Evolutionary conservation across 192 early-diverging fungal species (phyloP).

Genomic region (Diversispora eburnea): DNA sequence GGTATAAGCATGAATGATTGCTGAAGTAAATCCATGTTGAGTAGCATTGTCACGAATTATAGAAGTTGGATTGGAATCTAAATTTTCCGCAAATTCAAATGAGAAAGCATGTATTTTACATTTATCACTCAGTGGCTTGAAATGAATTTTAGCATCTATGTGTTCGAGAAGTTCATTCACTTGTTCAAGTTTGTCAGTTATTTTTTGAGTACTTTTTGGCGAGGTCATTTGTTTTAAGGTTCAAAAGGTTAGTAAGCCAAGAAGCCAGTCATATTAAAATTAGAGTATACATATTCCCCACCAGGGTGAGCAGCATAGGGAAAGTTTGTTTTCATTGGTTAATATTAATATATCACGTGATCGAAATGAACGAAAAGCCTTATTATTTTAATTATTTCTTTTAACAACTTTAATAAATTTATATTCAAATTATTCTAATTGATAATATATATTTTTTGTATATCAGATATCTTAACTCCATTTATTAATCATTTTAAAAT

Average conservation of each 20-base stretch:
- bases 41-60: background rate
- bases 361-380: no score
- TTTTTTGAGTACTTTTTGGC: background rate
- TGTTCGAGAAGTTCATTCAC: background rate
- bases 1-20: slow-evolving; percentile 17
- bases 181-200: background rate
- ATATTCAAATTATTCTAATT: no score
- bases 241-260: background rate
- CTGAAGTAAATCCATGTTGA: slow-evolving; percentile 8
- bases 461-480: no score
- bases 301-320: no score
- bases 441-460: no score
- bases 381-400: no score
- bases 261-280: no score
- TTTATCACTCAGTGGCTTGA: background rate
- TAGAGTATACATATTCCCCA: no score
- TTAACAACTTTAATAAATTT: no score
- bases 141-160: background rate
- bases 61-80: background rate
- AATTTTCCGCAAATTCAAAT: background rate
- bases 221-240: background rate
- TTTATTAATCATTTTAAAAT: no score
- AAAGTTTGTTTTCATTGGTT: no score
- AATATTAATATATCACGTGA: no score
- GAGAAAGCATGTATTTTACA: background rate